Conservation (phyloP, 148 eudicot genomes). For the Rheum nobile region DNA sequence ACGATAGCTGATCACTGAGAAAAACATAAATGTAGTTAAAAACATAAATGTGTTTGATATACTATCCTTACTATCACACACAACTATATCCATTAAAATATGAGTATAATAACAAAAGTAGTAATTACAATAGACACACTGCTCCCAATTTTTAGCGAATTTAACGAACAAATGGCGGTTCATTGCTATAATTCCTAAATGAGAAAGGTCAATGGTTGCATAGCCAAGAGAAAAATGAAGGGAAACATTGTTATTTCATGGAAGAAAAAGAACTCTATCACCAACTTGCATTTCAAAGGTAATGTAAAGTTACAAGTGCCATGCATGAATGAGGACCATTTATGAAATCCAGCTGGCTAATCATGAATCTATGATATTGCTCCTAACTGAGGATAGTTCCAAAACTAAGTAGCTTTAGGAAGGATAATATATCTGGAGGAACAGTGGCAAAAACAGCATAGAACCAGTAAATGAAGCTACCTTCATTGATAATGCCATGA, state of each 20-base stretch:
- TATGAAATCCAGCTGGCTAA: background rate
- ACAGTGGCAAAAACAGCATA: background rate
- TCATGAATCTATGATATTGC: background rate
- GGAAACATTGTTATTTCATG: background rate
- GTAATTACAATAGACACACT: background rate
- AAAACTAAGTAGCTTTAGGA: background rate
- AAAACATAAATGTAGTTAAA: background rate
- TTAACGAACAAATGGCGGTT: background rate
- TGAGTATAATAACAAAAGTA: background rate
- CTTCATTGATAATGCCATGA: conserved; percentile 92
- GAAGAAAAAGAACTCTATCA: background rate
- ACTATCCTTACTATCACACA: background rate
- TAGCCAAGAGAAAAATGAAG: background rate
- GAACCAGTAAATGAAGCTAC: conserved; percentile 18
- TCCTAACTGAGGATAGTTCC: background rate
- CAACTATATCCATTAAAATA: background rate
- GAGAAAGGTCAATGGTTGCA: background rate
- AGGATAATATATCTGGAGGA: background rate
- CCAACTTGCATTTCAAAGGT: background rate
- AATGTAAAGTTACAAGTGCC: background rate
- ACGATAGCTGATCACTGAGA: background rate
- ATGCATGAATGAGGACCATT: background rate
- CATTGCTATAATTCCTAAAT: background rate
- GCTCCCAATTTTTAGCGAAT: background rate
- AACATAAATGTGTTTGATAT: background rate